Evolutionary conservation across 2,329 filamentous ascomycete species (phyloP).

Genomic region (Dothidotthia symphoricarpi): DNA sequence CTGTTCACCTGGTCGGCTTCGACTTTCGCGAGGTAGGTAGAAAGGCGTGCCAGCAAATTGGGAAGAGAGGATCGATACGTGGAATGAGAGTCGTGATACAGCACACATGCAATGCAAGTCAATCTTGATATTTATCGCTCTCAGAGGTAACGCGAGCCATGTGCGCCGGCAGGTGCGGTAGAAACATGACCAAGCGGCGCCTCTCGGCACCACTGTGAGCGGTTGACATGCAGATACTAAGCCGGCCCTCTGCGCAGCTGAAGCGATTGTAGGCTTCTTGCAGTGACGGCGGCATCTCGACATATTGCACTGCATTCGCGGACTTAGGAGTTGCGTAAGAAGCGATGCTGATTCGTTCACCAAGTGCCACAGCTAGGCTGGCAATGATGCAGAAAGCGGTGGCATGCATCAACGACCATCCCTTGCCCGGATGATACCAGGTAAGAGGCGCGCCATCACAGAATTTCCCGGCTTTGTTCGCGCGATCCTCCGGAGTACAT

Average conservation of each 20-base stretch:
- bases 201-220: constrained; percentile 21
- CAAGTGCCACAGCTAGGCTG: constrained; percentile 25
- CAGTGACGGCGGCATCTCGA: constrained; percentile 31
- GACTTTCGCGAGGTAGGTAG: neutral
- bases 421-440: constrained; percentile 27
- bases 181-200: constrained; percentile 18
- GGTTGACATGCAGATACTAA: constrained; percentile 16
- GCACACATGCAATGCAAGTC: constrained; percentile 37
- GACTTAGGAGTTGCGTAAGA: constrained; percentile 21
- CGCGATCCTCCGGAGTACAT: constrained; percentile 12
- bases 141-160: constrained; percentile 32
- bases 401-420: constrained; percentile 34
- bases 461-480: constrained; percentile 17
- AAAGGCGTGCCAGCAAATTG: constrained; percentile 8
- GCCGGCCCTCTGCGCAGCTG: constrained; percentile 18
- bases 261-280: constrained; percentile 28
- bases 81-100: constrained; percentile 26
- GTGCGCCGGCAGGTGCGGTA: constrained; percentile 30
- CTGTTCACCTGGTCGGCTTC: neutral
- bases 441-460: constrained; percentile 20
- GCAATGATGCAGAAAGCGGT: constrained; percentile 27
- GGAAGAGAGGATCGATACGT: constrained; percentile 20
- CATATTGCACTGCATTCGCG: constrained; percentile 34
- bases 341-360: constrained; percentile 24
- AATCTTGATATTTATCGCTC: constrained; percentile 35